Evolutionary conservation across 192 early-diverging fungal species (phyloP).

Genomic region (Cetraspora pellucida): DNA sequence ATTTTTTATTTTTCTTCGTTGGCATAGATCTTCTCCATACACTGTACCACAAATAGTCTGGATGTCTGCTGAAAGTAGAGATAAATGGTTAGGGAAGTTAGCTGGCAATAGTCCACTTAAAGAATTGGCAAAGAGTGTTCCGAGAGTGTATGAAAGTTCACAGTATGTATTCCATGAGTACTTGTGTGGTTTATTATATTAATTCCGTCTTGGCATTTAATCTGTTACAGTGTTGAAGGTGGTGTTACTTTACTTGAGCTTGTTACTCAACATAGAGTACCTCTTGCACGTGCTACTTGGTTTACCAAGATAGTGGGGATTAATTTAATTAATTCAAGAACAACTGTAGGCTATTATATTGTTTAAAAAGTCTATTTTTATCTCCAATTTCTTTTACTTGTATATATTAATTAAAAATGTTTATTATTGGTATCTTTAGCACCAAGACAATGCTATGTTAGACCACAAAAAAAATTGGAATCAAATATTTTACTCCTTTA

Average conservation of each 20-base stretch:
- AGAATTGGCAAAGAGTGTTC: slow-evolving; percentile 53
- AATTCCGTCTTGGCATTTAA: background rate
- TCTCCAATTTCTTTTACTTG: background rate
- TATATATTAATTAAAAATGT: background rate
- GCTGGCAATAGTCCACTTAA: slow-evolving; percentile 47
- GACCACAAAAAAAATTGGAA: background rate
- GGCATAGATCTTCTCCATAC: slow-evolving; percentile 48
- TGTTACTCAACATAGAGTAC: slow-evolving; percentile 56
- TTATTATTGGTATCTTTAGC: background rate
- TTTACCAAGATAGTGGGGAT: slow-evolving; percentile 69
- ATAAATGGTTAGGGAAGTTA: slow-evolving; percentile 57
- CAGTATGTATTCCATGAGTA: background rate
- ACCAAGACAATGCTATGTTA: background rate
- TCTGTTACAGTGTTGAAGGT: slow-evolving; percentile 53
- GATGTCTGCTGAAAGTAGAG: slow-evolving; percentile 49
- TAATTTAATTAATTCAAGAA: slow-evolving; percentile 60
- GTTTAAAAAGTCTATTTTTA: background rate
- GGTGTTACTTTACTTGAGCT: slow-evolving; percentile 64
- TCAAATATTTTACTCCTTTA: background rate
- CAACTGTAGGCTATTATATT: slow-evolving; percentile 38
- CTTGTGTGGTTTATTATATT: background rate
- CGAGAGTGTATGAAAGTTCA: slow-evolving; percentile 22
- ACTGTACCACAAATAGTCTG: slow-evolving; percentile 51
- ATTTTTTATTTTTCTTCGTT: background rate
- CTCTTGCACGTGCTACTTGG: slow-evolving; percentile 69